Conservation (phyloP, 345 rosid genomes). For the Camelina neglecta region DNA sequence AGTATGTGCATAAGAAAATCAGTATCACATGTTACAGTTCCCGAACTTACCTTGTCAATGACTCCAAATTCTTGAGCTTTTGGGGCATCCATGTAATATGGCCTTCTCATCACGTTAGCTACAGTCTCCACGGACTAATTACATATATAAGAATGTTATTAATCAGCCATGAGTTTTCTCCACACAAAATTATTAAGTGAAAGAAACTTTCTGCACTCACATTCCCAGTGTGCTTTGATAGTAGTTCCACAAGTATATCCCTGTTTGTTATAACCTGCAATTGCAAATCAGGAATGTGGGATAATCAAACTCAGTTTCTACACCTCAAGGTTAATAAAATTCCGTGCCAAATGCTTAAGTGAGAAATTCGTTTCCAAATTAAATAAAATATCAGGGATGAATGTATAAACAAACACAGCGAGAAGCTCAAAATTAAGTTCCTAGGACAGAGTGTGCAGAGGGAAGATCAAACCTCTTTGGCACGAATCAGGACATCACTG, state of each 20-base stretch:
- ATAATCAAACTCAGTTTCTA: slow-evolving; percentile 10
- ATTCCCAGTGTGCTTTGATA: slow-evolving; percentile 88
- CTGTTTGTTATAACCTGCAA: slow-evolving; percentile 68
- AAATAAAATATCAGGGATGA: not conserved
- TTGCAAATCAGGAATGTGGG: slow-evolving; percentile 29
- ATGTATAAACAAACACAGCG: not conserved
- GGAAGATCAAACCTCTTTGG: slow-evolving; percentile 71
- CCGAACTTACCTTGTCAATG: slow-evolving; percentile 66
- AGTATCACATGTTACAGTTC: slow-evolving; percentile 8
- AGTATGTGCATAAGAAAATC: slow-evolving; percentile 5
- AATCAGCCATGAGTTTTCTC: slow-evolving; percentile 1
- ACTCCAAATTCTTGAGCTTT: slow-evolving; percentile 89
- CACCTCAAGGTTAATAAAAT: slow-evolving; percentile 3
- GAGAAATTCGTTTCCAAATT: not conserved
- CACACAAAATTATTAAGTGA: slow-evolving; percentile 17
- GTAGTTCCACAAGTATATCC: slow-evolving; percentile 71
- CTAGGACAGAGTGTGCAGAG: not conserved
- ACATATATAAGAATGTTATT: slow-evolving; percentile 23
- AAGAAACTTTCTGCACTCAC: slow-evolving; percentile 49
- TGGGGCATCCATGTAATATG: slow-evolving; percentile 71
- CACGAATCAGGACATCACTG: slow-evolving; percentile 80
- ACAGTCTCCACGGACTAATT: slow-evolving; percentile 72
- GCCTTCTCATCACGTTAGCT: slow-evolving; percentile 66
- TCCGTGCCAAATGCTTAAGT: slow-evolving; percentile 9
- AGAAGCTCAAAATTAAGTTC: not conserved